phyloP scores from a whole-genome alignment of 1,139 yeast species.

The Yamadazyma epiphylla region DNA sequence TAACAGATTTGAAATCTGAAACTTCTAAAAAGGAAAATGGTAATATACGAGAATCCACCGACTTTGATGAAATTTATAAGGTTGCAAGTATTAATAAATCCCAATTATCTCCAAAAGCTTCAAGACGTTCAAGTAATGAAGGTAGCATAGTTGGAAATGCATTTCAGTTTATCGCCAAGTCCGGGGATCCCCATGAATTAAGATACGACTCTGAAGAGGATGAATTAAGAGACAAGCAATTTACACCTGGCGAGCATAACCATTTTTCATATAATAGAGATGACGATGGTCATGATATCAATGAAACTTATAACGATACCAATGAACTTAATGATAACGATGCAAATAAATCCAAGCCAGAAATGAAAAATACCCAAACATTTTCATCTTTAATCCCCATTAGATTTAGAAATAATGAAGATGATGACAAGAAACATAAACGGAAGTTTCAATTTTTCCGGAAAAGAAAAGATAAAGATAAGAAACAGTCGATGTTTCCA shows the following conservation, averaged over 20 bases:
- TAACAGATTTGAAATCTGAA: background rate
- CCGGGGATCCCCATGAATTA: conserved; percentile 21
- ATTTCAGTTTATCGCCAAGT: conserved; percentile 20
- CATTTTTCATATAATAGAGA: too few relatives aligned
- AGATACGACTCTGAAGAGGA: conserved; percentile 26
- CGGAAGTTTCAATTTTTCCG: conserved; percentile 26
- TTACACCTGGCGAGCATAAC: too few relatives aligned
- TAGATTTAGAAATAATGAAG: conserved; percentile 10
- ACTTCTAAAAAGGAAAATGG: background rate
- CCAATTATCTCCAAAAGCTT: conserved; percentile 6
- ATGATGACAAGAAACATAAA: conserved; percentile 5
- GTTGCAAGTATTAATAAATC: conserved; percentile 8
- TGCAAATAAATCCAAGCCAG: background rate
- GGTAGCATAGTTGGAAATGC: conserved; percentile 24
- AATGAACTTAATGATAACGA: conserved; percentile 1
- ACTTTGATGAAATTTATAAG: conserved; percentile 13
- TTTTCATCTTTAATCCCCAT: conserved; percentile 12
- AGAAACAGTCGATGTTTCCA: conserved; percentile 14
- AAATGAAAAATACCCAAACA: conserved; percentile 6
- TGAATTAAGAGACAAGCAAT: conserved; percentile 12
- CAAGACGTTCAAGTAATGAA: conserved; percentile 9
- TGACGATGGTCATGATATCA: background rate
- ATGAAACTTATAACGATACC: background rate
- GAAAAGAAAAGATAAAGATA: conserved; percentile 21
- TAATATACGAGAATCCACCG: conserved; percentile 11